phyloP scores from a whole-genome alignment of 352 stramenopile genomes.

The Phytophthora hibernalis region DNA sequence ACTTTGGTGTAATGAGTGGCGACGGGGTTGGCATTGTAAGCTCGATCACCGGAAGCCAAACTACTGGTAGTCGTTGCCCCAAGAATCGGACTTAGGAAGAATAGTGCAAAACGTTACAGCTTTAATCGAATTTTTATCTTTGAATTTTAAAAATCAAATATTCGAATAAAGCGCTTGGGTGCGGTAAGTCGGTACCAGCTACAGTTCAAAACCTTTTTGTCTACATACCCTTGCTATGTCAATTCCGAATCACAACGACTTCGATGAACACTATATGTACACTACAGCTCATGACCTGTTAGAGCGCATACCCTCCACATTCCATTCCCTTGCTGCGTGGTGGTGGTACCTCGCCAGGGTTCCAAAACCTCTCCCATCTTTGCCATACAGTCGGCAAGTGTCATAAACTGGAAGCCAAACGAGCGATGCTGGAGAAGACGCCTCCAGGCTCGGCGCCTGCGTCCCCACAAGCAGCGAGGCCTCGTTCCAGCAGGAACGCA shows the following conservation, averaged over 20 bases:
- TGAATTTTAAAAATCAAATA: conserved; percentile 1
- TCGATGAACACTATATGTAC: no score
- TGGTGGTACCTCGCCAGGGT: conserved; percentile 18
- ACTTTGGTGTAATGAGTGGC: neutral
- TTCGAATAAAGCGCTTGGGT: conserved; percentile 1
- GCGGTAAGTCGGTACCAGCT: conserved; percentile 5
- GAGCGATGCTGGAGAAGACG: conserved; percentile 46
- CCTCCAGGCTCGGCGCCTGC: conserved; percentile 41
- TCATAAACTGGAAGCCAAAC: neutral
- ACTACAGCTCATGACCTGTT: no score
- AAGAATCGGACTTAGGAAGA: neutral
- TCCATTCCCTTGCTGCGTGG: neutral
- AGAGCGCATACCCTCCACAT: no score
- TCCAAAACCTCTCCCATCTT: no score
- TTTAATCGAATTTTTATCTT: conserved; percentile 1
- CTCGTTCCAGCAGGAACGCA: conserved; percentile 51
- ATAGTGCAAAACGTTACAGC: neutral
- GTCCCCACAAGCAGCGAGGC: conserved; percentile 35
- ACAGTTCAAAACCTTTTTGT: no score
- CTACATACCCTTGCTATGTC: no score
- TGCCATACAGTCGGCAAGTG: neutral
- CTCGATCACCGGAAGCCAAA: neutral
- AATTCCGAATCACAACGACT: no score
- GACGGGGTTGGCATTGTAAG: neutral
- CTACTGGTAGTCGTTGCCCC: neutral